Evolutionary conservation across 331 rosid genomes (phyloP), one percentile per base, ranked within the genome.

Genomic region (Quercus lobata): DNA sequence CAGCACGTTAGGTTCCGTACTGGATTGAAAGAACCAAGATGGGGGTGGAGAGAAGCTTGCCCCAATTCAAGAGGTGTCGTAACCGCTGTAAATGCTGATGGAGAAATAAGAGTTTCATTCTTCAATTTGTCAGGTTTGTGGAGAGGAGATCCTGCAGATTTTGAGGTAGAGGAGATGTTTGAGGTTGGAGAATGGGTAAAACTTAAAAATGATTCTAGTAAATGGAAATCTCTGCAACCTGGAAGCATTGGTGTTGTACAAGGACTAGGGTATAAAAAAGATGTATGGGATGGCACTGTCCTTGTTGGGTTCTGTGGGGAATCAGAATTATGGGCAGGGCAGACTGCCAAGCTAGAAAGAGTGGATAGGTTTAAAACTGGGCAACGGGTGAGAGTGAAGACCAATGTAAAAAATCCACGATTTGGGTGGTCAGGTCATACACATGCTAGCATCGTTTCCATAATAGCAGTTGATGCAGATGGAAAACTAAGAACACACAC

Each of bases 111-210:
- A 84, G 92, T 96, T 15, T 93, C 94, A 55, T 87, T 93, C 85
- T 88, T 82, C 56, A 91, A 96, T 83, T 86, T 93, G 88, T 81
- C 92, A 0, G 97, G 90, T 41, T 81, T 91, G 84, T 96, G 98
- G 99, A 92, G 76, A 89, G 97, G 98, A 29, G 99, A 96, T 87
- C 99, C 99, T 62, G 88, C 95, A 12, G 99, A 96, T 84, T 86
- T 96, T 61, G 93, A 91, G 91, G 81, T 91, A 55, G 93, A 89
- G 81, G 87, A 89, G 52, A 89, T 90, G 74, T 93, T 88, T 79
- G 99, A 84, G 79, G 99, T 93, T 73, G 98, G 98, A 75, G 97
- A 91, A 83, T 96, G 99, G 99, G 99, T 96, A 85, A 92, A 80
- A 84, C 78, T 96, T 78, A 89, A 82, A 85, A 89, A 86, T 61